Conservation (phyloP, 139 green algal species). For the Coccomyxa sp. region DNA sequence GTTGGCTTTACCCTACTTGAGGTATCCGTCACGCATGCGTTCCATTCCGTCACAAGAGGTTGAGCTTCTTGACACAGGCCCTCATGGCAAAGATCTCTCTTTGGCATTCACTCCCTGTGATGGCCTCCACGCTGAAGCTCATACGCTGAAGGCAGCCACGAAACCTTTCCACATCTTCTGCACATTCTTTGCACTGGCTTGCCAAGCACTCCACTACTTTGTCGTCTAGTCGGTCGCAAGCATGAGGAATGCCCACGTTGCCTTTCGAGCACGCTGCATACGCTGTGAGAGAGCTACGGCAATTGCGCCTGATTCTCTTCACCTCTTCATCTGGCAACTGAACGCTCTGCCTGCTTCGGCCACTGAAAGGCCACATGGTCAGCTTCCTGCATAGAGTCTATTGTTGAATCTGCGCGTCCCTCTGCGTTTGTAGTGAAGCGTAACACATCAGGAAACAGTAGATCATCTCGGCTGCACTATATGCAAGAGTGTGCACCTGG, state of each 20-base stretch:
- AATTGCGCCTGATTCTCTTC: neutral
- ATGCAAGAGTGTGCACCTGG: too few species aligned
- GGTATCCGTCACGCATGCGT: too few species aligned
- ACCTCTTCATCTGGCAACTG: neutral
- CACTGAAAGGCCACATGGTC: neutral
- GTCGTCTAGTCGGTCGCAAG: neutral
- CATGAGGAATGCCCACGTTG: neutral
- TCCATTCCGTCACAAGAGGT: too few species aligned
- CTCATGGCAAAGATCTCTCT: neutral
- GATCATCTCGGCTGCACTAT: neutral
- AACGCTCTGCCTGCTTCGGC: neutral
- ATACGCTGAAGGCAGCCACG: neutral
- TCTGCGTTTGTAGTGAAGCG: neutral
- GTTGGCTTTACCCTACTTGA: too few species aligned
- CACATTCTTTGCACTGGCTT: neutral
- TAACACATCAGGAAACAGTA: neutral
- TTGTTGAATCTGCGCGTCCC: neutral
- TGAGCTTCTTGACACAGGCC: neutral
- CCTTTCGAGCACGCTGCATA: neutral
- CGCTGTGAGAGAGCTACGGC: neutral
- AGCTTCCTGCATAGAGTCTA: neutral
- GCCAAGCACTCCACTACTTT: neutral
- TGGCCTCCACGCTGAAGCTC: neutral
- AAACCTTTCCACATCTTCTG: neutral
- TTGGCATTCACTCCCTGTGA: neutral